Percentiles rank a stretch among this genome's conserved stretches.
Evolutionary conservation across 306 rosid species (phyloP).

Genomic region (Astragalus membranaceus): DNA sequence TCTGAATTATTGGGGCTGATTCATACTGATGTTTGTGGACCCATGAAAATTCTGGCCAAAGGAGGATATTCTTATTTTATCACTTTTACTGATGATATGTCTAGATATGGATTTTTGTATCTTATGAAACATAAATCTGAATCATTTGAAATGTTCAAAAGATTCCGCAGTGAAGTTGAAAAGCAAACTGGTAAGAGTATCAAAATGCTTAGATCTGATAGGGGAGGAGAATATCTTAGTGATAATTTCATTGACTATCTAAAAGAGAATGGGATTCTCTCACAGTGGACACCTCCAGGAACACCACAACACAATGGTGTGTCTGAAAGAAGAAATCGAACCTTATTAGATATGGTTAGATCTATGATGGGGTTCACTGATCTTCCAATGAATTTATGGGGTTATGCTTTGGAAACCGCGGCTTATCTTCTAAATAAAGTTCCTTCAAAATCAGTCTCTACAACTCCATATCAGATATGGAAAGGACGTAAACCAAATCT

Average conservation of each 20-base stretch:
- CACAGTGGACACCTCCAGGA: no score
- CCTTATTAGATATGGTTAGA: no score
- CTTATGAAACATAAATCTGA: no score
- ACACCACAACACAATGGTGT: no score
- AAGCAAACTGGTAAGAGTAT: no score
- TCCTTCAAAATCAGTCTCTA: background rate
- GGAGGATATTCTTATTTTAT: background rate
- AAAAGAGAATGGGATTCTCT: no score
- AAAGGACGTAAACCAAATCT: background rate
- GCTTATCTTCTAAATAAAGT: background rate
- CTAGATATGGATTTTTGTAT: background rate
- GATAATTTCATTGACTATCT: no score
- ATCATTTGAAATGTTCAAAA: no score
- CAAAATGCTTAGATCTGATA: no score
- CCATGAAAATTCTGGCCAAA: background rate
- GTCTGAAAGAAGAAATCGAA: no score
- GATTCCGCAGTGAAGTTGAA: no score
- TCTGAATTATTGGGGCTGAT: background rate
- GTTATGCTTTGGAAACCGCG: background rate
- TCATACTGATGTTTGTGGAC: background rate
- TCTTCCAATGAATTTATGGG: background rate
- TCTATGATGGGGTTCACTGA: background rate
- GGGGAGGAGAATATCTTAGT: no score
- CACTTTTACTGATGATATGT: background rate
- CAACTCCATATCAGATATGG: background rate